These are phyloP conservation scores for Alternaria infectoria DNA, from an alignment of 2,329 filamentous ascomycete species.

Conservation along the genomic window DNA sequence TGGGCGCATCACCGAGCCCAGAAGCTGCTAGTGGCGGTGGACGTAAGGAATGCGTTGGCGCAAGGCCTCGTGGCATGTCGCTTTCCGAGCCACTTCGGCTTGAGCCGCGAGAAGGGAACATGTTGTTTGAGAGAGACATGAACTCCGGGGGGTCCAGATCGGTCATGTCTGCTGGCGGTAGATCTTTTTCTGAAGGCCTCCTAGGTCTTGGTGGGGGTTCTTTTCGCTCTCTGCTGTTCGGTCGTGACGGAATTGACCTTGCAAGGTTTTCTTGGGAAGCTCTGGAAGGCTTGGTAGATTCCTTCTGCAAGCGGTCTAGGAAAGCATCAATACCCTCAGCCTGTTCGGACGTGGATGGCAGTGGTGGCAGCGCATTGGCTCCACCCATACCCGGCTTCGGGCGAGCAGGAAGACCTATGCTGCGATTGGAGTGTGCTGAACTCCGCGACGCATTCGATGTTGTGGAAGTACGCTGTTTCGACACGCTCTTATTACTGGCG, in stretches of 20 bases:
- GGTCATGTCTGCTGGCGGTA: conserved; percentile 24
- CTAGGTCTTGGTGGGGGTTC: conserved; percentile 29
- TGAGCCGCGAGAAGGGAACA: conserved; percentile 31
- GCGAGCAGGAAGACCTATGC: conserved; percentile 30
- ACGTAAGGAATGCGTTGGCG: conserved; percentile 15
- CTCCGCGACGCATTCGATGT: conserved; percentile 39
- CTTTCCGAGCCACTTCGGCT: conserved; percentile 29
- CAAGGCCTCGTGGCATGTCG: conserved; percentile 6
- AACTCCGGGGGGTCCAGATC: conserved; percentile 28
- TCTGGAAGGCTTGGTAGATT: conserved; percentile 30
- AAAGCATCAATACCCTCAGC: conserved; percentile 49
- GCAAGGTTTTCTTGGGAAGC: conserved; percentile 22
- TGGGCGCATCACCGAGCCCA: conserved; percentile 29
- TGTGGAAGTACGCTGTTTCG: conserved; percentile 35
- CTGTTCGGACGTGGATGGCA: conserved; percentile 27
- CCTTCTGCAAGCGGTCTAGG: conserved; percentile 44
- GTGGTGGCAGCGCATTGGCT: conserved; percentile 25
- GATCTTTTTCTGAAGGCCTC: conserved; percentile 37
- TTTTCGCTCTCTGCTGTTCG: conserved; percentile 29
- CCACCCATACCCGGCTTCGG: conserved; percentile 26
- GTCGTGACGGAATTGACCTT: conserved; percentile 24
- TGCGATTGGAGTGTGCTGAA: conserved; percentile 40
- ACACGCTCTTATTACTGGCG: conserved; percentile 34
- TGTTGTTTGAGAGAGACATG: conserved; percentile 24
- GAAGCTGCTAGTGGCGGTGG: conserved; percentile 31